Evolutionary conservation across 768 basidiomycete species (phyloP).

Genomic region (Suillus decipiens): DNA sequence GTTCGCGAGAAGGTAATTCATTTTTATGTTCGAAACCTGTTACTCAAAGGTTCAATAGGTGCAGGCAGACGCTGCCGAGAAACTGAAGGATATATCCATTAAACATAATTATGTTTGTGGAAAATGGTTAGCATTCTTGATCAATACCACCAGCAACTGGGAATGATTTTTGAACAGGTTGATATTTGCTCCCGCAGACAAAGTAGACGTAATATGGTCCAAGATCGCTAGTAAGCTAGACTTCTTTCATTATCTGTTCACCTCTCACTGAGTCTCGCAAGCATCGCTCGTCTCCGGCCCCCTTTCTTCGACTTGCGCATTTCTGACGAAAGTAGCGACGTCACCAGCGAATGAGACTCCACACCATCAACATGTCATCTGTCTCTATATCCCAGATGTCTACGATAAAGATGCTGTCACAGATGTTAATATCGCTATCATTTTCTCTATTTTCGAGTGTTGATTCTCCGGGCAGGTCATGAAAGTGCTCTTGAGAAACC

Average conservation of each 20-base stretch:
- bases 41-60: constrained; percentile 37
- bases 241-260: neutral
- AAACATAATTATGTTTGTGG: constrained; percentile 56
- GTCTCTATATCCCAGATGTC: constrained; percentile 71
- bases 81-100: constrained; percentile 60
- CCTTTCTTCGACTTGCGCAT: constrained; percentile 57
- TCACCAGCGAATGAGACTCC: constrained; percentile 48
- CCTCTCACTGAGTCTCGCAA: constrained; percentile 25
- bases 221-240: constrained; percentile 55
- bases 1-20: constrained; percentile 60
- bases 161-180: constrained; percentile 47
- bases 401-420: constrained; percentile 63
- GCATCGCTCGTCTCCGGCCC: constrained; percentile 69
- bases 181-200: constrained; percentile 61
- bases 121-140: constrained; percentile 56
- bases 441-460: neutral
- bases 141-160: neutral
- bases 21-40: neutral
- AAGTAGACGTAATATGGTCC: constrained; percentile 64
- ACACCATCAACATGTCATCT: constrained; percentile 65
- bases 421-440: constrained; percentile 39
- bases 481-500: constrained; percentile 63
- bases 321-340: constrained; percentile 66
- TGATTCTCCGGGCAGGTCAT: constrained; percentile 48
- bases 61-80: constrained; percentile 58